Conservation (phyloP, 495 filamentous ascomycete species). For the Tuber aestivum region DNA sequence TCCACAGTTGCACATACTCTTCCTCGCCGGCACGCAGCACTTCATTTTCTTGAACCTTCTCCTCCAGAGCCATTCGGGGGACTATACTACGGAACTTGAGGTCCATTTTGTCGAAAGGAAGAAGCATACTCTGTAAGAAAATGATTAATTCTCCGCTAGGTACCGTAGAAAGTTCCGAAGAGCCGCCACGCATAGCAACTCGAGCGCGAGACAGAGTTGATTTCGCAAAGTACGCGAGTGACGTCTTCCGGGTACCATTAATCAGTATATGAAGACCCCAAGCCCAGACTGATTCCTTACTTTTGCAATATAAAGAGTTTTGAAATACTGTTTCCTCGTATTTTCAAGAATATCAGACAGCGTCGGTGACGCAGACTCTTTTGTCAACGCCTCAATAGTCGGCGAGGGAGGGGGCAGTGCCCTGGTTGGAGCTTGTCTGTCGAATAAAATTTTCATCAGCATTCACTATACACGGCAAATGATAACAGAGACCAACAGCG, state of each 20-base stretch:
- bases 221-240: slow-evolving; percentile 94
- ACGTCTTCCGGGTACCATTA: slow-evolving; percentile 55
- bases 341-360: slow-evolving; percentile 61
- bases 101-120: slow-evolving; percentile 70
- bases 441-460: background rate
- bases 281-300: slow-evolving; percentile 43
- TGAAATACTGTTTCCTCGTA: slow-evolving; percentile 71
- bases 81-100: slow-evolving; percentile 80
- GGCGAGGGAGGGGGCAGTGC: slow-evolving; percentile 6
- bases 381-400: slow-evolving; percentile 7
- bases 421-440: slow-evolving; percentile 9
- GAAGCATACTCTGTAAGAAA: slow-evolving; percentile 64
- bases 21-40: slow-evolving; percentile 52
- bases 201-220: slow-evolving; percentile 85
- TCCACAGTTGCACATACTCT: slow-evolving; percentile 72
- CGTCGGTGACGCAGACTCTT: slow-evolving; percentile 46
- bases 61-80: slow-evolving; percentile 59
- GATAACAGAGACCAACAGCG: background rate
- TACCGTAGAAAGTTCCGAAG: slow-evolving; percentile 44
- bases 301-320: slow-evolving; percentile 86
- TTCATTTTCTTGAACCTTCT: slow-evolving; percentile 51
- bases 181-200: slow-evolving; percentile 61
- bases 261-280: slow-evolving; percentile 8
- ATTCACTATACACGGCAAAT: background rate
- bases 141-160: slow-evolving; percentile 52